A percentile compares a stretch with the other conserved stretches of the same genome.
Evolutionary conservation across 2,329 filamentous ascomycete species (phyloP).

Genomic region (Arthrobotrys megalospora): DNA sequence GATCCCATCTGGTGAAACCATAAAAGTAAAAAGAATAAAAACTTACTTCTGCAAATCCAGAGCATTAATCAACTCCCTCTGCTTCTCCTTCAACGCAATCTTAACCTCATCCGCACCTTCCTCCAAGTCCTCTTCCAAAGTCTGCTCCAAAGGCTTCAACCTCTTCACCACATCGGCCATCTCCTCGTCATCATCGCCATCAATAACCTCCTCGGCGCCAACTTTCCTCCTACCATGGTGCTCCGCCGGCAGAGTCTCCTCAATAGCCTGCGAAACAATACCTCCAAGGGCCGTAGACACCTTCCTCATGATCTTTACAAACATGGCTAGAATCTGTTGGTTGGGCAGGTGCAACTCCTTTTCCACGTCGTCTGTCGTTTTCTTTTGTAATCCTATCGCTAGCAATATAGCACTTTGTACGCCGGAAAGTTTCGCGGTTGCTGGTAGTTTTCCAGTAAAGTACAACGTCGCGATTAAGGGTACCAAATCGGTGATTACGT

Average conservation of each 20-base stretch:
- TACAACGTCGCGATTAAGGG: slow-evolving; percentile 86
- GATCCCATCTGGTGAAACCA: slow-evolving; percentile 14
- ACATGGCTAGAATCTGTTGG: slow-evolving; percentile 92
- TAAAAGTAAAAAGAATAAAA: slow-evolving; percentile 1
- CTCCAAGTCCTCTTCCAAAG: slow-evolving; percentile 84
- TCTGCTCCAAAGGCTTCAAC: slow-evolving; percentile 79
- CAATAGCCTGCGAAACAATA: slow-evolving; percentile 81
- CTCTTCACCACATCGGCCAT: slow-evolving; percentile 72
- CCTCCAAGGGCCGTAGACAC: slow-evolving; percentile 82
- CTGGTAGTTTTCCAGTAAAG: slow-evolving; percentile 82
- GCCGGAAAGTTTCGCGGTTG: slow-evolving; percentile 79
- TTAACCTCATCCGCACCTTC: slow-evolving; percentile 85
- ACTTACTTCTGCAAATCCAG: slow-evolving; percentile 88
- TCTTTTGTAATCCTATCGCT: slow-evolving; percentile 91
- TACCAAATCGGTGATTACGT: slow-evolving; percentile 93
- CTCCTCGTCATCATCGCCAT: slow-evolving; percentile 79
- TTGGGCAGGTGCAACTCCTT: slow-evolving; percentile 81
- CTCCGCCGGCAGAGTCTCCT: slow-evolving; percentile 75
- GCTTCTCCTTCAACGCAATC: slow-evolving; percentile 76
- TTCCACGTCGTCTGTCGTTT: slow-evolving; percentile 84
- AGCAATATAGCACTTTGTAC: slow-evolving; percentile 89
- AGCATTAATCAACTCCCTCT: slow-evolving; percentile 89
- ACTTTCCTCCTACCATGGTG: slow-evolving; percentile 67
- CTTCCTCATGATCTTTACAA: slow-evolving; percentile 95
- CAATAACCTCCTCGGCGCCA: slow-evolving; percentile 71